Base-by-base conservation (phyloP, 164 flowering plant species). In the Liriodendron chinense region DNA sequence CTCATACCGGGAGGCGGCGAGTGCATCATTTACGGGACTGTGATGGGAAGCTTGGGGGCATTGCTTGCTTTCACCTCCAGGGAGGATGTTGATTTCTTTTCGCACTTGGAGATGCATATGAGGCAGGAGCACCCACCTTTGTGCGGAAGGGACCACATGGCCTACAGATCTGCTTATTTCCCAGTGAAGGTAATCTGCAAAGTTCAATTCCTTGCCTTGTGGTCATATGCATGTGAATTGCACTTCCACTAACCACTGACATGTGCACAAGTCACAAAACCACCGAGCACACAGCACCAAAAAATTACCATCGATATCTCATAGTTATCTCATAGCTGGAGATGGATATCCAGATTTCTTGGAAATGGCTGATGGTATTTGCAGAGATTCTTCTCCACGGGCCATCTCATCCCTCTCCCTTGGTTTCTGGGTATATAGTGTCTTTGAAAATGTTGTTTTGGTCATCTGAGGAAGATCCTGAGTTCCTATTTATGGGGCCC, bases 91-190 rank as follows among this genome's bases (percentile, higher is more conserved):
- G 99, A 96, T 80, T 96, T 96, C 91, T 96, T 96, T 76, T 90
- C 97, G 24, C 99, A 96, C 82, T 85, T 94, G 87, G 99, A 96
- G 89, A 96, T 96, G 99, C 94, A 96, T 81, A 74, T 96, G 96
- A 87, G 99, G 80, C 98, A 94, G 86, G 98, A 96, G 77, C 88
- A 93, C 78, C 98, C 99, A 21, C 99, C 99, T 73, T 77, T 96
- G 47, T 96, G 99, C 83, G 99, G 99, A 72, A 87, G 99, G 81
- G 99, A 96, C 81, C 99, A 96, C 82, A 94, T 96, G 98, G 96
- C 93, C 13, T 94, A 87, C 68, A 83, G 99, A 86, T 96, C 99
- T 78, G 89, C 98, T 12, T 96, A 96, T 82, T 96, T 91, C 76
- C 99, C 99, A 0, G 98, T 94, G 8, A 94, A 96, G 97, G 98